A percentile compares a stretch with the other conserved stretches of the same genome.
These are phyloP conservation scores for Prasinococcaceae sp. DNA, from an alignment of 139 green algal genomes.

Conservation along the genomic window DNA sequence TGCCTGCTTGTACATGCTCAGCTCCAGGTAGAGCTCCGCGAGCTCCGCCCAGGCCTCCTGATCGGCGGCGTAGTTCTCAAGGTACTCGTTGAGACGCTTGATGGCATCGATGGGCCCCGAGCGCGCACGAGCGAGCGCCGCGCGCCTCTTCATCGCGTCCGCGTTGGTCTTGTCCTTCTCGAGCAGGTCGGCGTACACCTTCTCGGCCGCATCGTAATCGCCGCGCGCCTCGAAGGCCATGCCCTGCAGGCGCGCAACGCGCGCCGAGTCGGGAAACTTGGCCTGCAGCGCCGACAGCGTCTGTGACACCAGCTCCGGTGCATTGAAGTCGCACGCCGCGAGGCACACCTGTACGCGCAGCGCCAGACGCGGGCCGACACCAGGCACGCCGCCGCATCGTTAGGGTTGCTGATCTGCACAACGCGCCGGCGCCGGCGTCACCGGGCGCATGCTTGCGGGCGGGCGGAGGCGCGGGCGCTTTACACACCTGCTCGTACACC, in stretches of 20 bases:
- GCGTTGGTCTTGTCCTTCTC: slow-evolving; percentile 1
- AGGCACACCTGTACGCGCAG: too few species aligned
- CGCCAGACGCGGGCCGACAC: too few species aligned
- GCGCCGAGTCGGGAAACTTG: too few species aligned
- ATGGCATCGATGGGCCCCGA: neutral
- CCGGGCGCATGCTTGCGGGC: neutral
- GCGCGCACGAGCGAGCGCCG: neutral
- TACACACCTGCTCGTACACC: neutral
- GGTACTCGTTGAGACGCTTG: slow-evolving; percentile 1
- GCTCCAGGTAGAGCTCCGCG: neutral
- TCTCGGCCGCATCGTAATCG: neutral
- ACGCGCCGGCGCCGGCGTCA: too few species aligned
- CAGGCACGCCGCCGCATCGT: too few species aligned
- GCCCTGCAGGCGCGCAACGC: neutral
- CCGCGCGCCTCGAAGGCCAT: neutral
- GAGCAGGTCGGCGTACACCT: neutral
- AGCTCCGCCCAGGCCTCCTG: neutral
- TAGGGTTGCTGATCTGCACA: too few species aligned
- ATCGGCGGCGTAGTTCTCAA: slow-evolving; percentile 1
- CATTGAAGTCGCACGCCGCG: too few species aligned
- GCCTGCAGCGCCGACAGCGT: too few species aligned
- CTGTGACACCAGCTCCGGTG: too few species aligned
- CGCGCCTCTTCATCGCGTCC: slow-evolving; percentile 1
- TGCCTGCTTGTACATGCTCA: slow-evolving; percentile 7
- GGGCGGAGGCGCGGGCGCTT: neutral